These are phyloP conservation scores for Phaeosphaeria sp. DNA, from an alignment of 2,329 filamentous ascomycete genomes.

Conservation along the genomic window DNA sequence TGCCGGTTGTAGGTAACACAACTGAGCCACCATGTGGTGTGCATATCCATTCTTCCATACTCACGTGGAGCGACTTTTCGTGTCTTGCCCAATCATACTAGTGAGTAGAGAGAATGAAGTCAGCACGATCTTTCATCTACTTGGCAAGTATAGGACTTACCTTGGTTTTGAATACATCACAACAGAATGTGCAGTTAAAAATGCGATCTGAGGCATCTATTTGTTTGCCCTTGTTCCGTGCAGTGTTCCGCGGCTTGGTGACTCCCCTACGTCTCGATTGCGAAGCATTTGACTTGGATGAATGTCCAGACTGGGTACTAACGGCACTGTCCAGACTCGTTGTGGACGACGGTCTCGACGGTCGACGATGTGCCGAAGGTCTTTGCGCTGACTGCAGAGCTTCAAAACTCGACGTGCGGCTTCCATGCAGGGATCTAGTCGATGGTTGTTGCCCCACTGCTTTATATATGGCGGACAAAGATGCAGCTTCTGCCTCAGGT, in stretches of 20 bases:
- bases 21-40: constrained; percentile 63
- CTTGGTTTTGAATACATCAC: constrained; percentile 37
- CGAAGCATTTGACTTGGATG: constrained; percentile 46
- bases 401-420: constrained; percentile 30
- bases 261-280: constrained; percentile 43
- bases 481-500: constrained; percentile 70
- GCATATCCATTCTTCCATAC: constrained; percentile 53
- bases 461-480: constrained; percentile 66
- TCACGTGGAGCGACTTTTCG: constrained; percentile 37
- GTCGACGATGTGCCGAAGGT: constrained; percentile 23
- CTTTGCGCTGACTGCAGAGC: constrained; percentile 28
- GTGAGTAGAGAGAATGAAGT: too few species aligned
- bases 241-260: constrained; percentile 9
- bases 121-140: too few species aligned
- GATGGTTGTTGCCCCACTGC: constrained; percentile 53
- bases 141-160: too few species aligned
- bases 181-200: constrained; percentile 41
- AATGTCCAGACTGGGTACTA: constrained; percentile 56
- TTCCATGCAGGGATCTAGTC: constrained; percentile 11
- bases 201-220: constrained; percentile 20
- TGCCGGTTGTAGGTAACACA: constrained; percentile 59
- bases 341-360: constrained; percentile 54
- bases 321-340: constrained; percentile 51
- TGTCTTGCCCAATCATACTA: constrained; percentile 40
- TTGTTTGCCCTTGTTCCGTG: constrained; percentile 10